Evolutionary conservation across 1,139 yeast species (phyloP).

Genomic region (Sugiyamaella castrensis): DNA sequence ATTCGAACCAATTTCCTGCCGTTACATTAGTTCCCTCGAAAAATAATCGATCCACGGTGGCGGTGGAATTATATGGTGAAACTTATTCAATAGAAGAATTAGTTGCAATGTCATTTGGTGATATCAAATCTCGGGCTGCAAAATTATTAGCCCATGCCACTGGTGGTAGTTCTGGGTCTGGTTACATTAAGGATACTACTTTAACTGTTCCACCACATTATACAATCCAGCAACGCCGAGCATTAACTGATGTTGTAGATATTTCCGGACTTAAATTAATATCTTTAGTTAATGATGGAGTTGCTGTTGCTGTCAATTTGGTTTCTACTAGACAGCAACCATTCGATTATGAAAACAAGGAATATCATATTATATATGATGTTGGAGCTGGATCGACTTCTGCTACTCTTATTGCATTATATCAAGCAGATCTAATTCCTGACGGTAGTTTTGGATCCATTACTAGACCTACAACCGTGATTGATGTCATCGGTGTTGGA

Average conservation of each 20-base stretch:
- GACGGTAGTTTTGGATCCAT: conserved; percentile 30
- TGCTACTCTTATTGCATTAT: conserved; percentile 73
- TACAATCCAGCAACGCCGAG: conserved; percentile 60
- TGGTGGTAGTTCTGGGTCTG: conserved; percentile 34
- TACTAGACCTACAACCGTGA: conserved; percentile 37
- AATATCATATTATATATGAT: conserved; percentile 75
- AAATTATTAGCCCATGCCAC: conserved; percentile 40
- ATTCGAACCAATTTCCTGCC: conserved; percentile 59
- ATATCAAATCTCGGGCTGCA: conserved; percentile 64
- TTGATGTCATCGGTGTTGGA: conserved; percentile 73
- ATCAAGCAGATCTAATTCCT: conserved; percentile 45
- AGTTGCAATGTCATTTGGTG: conserved; percentile 75
- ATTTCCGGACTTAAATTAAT: conserved; percentile 66
- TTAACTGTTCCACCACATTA: conserved; percentile 77
- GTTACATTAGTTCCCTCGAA: conserved; percentile 49
- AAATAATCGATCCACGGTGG: conserved; percentile 42
- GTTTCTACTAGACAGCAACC: conserved; percentile 45
- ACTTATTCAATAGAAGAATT: conserved; percentile 71
- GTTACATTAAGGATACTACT: conserved; percentile 59
- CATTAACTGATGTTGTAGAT: conserved; percentile 69
- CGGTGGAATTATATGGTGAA: conserved; percentile 48
- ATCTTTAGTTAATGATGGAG: conserved; percentile 80
- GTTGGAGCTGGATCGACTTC: conserved; percentile 91
- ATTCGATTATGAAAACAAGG: conserved; percentile 36
- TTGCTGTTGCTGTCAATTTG: conserved; percentile 84